Percentiles rank a stretch among this genome's conserved stretches.
Evolutionary conservation across 2,329 filamentous ascomycete genomes (phyloP).

Genomic region (Monosporascus sp.): DNA sequence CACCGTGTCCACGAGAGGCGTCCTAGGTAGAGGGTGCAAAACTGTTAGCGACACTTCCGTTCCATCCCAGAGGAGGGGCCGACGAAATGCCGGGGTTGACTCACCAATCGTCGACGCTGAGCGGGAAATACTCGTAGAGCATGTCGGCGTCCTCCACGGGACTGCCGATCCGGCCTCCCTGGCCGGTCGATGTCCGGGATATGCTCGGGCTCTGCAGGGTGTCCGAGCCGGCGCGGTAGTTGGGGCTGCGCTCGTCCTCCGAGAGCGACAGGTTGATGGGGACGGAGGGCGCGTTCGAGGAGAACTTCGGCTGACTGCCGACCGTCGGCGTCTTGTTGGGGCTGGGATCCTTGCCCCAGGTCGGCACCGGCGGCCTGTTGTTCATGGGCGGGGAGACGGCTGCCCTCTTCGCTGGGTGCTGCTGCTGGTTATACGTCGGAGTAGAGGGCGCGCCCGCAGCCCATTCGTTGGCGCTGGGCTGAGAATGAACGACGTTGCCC

Average conservation of each 20-base stretch:
- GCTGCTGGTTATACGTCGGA: conserved; percentile 21
- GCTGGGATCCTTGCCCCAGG: conserved; percentile 35
- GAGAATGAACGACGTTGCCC: conserved; percentile 5
- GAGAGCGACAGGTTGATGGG: conserved; percentile 51
- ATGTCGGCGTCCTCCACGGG: conserved; percentile 74
- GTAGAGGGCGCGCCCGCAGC: conserved; percentile 32
- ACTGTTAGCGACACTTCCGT: background rate
- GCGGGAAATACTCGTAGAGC: conserved; percentile 90
- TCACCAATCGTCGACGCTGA: conserved; percentile 83
- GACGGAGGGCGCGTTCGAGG: conserved; percentile 21
- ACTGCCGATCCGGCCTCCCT: conserved; percentile 45
- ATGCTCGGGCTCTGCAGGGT: conserved; percentile 41
- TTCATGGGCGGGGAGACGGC: conserved; percentile 46
- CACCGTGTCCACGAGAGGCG: conserved; percentile 23
- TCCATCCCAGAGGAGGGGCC: background rate
- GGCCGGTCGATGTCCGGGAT: conserved; percentile 26
- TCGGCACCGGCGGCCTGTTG: conserved; percentile 46
- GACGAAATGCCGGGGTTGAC: conserved; percentile 8
- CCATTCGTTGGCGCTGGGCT: conserved; percentile 41
- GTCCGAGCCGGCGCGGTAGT: conserved; percentile 45
- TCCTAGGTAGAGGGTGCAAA: conserved; percentile 6
- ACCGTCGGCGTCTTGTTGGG: conserved; percentile 15
- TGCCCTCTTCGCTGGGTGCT: conserved; percentile 44
- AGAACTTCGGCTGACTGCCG: conserved; percentile 19
- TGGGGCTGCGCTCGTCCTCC: conserved; percentile 53